phyloP scores from a whole-genome alignment of 345 rosid species.

The Brassica cretica region DNA sequence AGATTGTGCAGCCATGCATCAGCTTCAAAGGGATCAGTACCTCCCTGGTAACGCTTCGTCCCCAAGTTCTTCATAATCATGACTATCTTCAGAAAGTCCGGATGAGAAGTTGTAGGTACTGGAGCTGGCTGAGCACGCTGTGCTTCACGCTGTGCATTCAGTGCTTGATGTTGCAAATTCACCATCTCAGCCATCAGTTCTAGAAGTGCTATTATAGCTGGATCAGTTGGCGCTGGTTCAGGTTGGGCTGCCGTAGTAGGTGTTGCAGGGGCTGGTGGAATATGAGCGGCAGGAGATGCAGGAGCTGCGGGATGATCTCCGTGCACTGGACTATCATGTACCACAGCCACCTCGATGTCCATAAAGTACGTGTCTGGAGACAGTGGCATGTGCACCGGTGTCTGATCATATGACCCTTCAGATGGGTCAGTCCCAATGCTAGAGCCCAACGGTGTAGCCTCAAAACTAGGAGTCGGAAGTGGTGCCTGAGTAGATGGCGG shows the following conservation, averaged over 20 bases:
- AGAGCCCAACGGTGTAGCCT: not conserved
- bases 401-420: not conserved
- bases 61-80: not conserved
- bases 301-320: not conserved
- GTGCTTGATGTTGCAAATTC: not conserved
- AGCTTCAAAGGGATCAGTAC: not conserved
- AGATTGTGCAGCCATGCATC: not conserved
- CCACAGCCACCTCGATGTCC: not conserved
- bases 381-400: not conserved
- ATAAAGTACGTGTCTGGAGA: not conserved
- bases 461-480: not conserved
- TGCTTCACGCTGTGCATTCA: not conserved
- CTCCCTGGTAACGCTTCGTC: not conserved
- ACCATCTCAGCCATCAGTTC: not conserved
- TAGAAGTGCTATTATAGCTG: not conserved
- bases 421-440: not conserved
- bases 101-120: not conserved
- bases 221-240: not conserved
- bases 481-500: not conserved
- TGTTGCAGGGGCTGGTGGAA: not conserved
- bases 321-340: not conserved
- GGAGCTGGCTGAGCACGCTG: not conserved
- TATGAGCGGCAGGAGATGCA: not conserved
- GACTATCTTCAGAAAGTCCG: not conserved
- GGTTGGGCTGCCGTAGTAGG: not conserved